Evolutionary conservation across 1,284 basidiomycete species (phyloP), one percentile per base, ranked within the genome.

Genomic region (Butyriboletus appendiculatus): DNA sequence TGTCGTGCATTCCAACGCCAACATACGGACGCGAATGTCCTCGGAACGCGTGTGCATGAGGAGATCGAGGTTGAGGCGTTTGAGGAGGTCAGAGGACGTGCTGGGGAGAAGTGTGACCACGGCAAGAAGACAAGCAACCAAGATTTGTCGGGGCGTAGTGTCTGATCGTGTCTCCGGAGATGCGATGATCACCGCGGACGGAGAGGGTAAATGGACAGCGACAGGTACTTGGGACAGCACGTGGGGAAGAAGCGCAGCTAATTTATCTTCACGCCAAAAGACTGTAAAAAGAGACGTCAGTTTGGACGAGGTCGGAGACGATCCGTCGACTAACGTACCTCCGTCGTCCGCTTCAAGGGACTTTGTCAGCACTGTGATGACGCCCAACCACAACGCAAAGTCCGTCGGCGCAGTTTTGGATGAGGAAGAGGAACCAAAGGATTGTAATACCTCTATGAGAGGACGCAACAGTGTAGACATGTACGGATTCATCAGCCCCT

Each of bases 401-500:
- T 81, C 68, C 14, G 68, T 65, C 0, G 64, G 46, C 4, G 35
- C 3, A 0, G 50, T 45, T 48, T 56, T 48, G 6, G 42, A 45
- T 1, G 48, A 41, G 16, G 57, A 30, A 35, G 50, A 40, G 15
- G 57, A 41, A 32, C 64, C 61, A 60, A 80, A 89, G 1, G 74
- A 70, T 34, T 81, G 76, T 22, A 98, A 76, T 3, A 86, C 70
- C 48, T 90, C 85, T 37, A 84, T 73, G 47, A 90, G 82, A 20
- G 90, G 84, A 56, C 84, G 81, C 35, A 95, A 68, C 26, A 96
- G 71, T 68, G 86, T 86, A 10, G 85, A 79, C 80, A 92, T 91
- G 73, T 96, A 96, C 1, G 94, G 92, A n/a, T 88, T 90, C 81
- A 97, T 92, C 58, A 98, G 76, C 41, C 81, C 84, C 89, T 94